phyloP scores from a whole-genome alignment of 495 filamentous ascomycete species.

The Neurospora sp. region DNA sequence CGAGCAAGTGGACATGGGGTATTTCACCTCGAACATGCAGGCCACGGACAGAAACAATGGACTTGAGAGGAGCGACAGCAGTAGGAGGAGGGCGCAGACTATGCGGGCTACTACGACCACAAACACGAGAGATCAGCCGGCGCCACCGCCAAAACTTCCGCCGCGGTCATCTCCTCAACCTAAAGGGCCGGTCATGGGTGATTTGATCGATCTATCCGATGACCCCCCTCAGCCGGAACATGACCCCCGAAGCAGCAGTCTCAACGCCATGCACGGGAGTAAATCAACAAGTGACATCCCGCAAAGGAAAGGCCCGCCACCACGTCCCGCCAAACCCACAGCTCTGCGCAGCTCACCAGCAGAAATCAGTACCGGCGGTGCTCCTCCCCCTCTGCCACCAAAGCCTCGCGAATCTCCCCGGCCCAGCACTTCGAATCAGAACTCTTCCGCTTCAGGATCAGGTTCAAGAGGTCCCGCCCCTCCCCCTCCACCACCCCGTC shows the following conservation, averaged over 20 bases:
- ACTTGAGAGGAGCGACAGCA: background rate
- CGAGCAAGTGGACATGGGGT: slow-evolving; percentile 41
- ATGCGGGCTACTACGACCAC: background rate
- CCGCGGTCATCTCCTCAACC: background rate
- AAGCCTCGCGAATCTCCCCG: background rate
- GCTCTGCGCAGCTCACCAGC: slow-evolving; percentile 41
- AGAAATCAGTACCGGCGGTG: slow-evolving; percentile 5
- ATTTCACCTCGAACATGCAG: slow-evolving; percentile 44
- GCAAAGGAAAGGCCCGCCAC: slow-evolving; percentile 38
- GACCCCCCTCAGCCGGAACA: slow-evolving; percentile 30
- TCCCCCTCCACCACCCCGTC: slow-evolving; percentile 4
- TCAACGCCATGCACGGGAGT: slow-evolving; percentile 6
- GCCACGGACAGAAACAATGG: background rate
- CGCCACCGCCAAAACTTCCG: background rate
- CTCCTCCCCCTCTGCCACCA: background rate
- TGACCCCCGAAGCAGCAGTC: slow-evolving; percentile 17
- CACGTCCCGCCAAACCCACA: slow-evolving; percentile 57
- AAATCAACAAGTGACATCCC: slow-evolving; percentile 33
- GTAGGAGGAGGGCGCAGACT: background rate
- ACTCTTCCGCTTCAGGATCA: background rate
- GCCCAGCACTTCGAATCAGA: background rate
- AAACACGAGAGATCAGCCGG: background rate
- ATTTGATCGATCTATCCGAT: slow-evolving; percentile 56
- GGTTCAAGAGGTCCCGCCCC: slow-evolving; percentile 2
- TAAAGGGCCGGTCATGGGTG: slow-evolving; percentile 36